A percentile compares a stretch with the other conserved stretches of the same genome.
Evolutionary conservation across 2,329 filamentous ascomycete genomes (phyloP).

Genomic region (Phyllosticta citrichinensis): DNA sequence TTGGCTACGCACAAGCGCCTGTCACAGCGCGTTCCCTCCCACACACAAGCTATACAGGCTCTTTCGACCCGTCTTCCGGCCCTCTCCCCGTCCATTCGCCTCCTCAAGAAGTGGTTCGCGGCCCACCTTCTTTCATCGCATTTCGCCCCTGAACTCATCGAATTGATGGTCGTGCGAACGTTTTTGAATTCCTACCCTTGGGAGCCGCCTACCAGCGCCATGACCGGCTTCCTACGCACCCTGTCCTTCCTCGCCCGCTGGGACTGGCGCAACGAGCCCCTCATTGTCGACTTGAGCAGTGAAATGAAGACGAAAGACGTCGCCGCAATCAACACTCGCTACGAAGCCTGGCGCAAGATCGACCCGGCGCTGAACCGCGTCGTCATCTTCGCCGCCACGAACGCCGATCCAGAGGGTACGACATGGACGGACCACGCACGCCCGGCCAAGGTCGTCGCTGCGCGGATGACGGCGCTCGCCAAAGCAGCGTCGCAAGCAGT

Average conservation of each 20-base stretch:
- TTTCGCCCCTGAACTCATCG: conserved; percentile 69
- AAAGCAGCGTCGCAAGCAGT: conserved; percentile 58
- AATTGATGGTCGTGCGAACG: conserved; percentile 66
- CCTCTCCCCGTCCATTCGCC: conserved; percentile 70
- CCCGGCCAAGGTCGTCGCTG: conserved; percentile 74
- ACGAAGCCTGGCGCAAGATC: conserved; percentile 76
- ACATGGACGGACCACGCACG: conserved; percentile 63
- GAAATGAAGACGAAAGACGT: conserved; percentile 50
- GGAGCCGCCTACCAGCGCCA: conserved; percentile 63
- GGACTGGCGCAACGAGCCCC: conserved; percentile 81
- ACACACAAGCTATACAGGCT: conserved; percentile 71
- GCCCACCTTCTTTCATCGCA: conserved; percentile 70
- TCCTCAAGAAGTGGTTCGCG: conserved; percentile 84
- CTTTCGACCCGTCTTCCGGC: conserved; percentile 71
- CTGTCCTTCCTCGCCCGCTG: conserved; percentile 72
- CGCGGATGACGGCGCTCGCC: conserved; percentile 72
- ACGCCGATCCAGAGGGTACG: conserved; percentile 65
- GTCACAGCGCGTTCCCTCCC: conserved; percentile 63
- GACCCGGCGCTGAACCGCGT: conserved; percentile 82
- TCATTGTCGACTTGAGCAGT: conserved; percentile 64
- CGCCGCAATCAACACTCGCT: conserved; percentile 55
- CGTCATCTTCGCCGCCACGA: conserved; percentile 71
- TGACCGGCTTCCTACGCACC: conserved; percentile 72
- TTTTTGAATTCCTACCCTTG: conserved; percentile 80
- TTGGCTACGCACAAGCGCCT: conserved; percentile 61